Conservation (phyloP, 2,329 filamentous ascomycete genomes). For the Pseudogymnoascus destructans region DNA sequence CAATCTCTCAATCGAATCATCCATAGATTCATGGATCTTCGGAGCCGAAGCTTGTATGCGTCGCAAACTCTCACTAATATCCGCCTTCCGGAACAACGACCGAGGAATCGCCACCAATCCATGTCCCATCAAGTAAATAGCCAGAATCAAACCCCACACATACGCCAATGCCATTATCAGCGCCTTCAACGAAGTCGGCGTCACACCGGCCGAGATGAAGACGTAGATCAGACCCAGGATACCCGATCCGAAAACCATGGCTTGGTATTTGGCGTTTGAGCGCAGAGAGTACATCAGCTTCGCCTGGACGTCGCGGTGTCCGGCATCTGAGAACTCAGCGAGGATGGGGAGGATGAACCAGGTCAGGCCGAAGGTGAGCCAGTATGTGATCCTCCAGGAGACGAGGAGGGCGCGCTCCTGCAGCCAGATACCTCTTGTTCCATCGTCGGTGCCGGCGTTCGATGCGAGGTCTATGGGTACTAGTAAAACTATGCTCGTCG, state of each 20-base stretch:
- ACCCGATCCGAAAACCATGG: constrained; percentile 60
- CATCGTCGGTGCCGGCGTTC: constrained; percentile 59
- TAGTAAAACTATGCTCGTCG: constrained; percentile 78
- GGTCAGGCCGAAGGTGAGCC: constrained; percentile 88
- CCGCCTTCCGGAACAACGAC: constrained; percentile 65
- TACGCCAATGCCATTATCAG: constrained; percentile 90
- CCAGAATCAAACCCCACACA: constrained; percentile 79
- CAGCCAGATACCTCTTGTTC: constrained; percentile 74
- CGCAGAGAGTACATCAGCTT: constrained; percentile 75
- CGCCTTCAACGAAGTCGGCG: constrained; percentile 61
- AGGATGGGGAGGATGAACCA: constrained; percentile 91
- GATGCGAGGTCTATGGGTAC: constrained; percentile 94
- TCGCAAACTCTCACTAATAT: constrained; percentile 58
- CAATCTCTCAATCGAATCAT: constrained; percentile 66
- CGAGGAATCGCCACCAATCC: constrained; percentile 85
- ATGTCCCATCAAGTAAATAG: constrained; percentile 96
- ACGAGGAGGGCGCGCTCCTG: constrained; percentile 66
- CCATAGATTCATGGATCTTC: constrained; percentile 71
- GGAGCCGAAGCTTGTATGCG: constrained; percentile 69
- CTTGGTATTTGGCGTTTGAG: constrained; percentile 78
- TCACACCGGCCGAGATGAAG: constrained; percentile 62
- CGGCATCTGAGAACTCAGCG: constrained; percentile 88
- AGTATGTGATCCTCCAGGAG: constrained; percentile 90
- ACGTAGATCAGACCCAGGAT: constrained; percentile 70
- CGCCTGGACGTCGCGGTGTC: constrained; percentile 74